A percentile compares a stretch with the other conserved stretches of the same genome.
phyloP scores from a whole-genome alignment of 495 filamentous ascomycete genomes.

The Margaritispora aquatica region DNA sequence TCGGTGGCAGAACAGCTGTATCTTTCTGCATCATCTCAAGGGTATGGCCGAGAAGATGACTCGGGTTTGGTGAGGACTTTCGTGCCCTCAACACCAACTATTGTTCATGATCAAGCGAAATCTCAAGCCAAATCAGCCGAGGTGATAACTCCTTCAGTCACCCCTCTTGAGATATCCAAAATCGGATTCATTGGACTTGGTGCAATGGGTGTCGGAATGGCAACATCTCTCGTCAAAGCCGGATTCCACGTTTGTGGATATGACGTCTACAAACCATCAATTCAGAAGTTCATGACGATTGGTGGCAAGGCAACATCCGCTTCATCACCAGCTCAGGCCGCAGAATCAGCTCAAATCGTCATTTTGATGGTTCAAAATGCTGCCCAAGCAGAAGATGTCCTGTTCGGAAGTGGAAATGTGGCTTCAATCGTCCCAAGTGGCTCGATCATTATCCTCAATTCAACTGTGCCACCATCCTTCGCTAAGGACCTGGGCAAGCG shows the following conservation, averaged over 20 bases:
- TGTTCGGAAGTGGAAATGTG: constrained; percentile 55
- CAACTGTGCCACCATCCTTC: constrained; percentile 65
- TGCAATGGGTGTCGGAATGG: constrained; percentile 85
- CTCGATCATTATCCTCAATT: constrained; percentile 63
- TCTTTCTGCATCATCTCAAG: constrained; percentile 48
- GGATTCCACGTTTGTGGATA: constrained; percentile 66
- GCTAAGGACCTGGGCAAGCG: constrained; percentile 51
- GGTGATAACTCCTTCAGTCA: constrained; percentile 15
- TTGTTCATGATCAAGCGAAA: constrained; percentile 32
- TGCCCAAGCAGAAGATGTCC: constrained; percentile 58
- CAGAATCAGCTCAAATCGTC: constrained; percentile 50
- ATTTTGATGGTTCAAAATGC: constrained; percentile 75
- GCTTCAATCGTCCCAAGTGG: constrained; percentile 47
- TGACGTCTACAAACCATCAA: constrained; percentile 61
- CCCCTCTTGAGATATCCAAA: constrained; percentile 27
- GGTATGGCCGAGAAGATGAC: constrained; percentile 62
- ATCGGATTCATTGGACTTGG: constrained; percentile 66
- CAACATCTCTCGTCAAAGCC: constrained; percentile 63
- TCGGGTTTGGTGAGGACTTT: constrained; percentile 62
- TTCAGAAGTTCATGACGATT: constrained; percentile 58
- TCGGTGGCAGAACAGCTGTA: constrained; percentile 66
- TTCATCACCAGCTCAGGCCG: constrained; percentile 42
- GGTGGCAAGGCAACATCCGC: constrained; percentile 44
- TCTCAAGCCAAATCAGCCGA: constrained; percentile 27
- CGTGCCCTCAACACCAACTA: constrained; percentile 25